A percentile compares a stretch with the other conserved stretches of the same genome.
Conservation (phyloP, 805 yeast species). For the Saccharomycopsis schoenii region DNA sequence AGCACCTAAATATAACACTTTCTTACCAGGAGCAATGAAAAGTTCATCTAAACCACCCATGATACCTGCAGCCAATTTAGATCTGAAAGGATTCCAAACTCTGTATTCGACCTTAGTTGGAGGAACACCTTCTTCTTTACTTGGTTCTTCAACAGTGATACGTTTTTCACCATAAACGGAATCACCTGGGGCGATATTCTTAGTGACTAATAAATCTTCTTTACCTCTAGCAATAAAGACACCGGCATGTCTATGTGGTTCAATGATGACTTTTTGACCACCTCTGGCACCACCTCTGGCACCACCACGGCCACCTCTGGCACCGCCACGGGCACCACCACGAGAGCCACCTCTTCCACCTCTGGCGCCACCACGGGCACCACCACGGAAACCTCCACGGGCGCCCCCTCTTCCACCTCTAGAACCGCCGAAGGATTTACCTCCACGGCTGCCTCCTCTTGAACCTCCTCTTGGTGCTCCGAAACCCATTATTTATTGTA, state of each 20-base stretch:
- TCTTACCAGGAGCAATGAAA: slow-evolving; percentile 96
- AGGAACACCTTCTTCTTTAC: slow-evolving; percentile 77
- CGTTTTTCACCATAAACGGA: slow-evolving; percentile 98
- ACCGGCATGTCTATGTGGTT: slow-evolving; percentile 98
- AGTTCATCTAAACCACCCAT: slow-evolving; percentile 99
- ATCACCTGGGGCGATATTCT: slow-evolving; percentile 97
- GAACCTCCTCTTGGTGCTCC: slow-evolving; percentile 32
- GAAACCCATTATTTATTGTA: slow-evolving; percentile 11
- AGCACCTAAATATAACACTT: slow-evolving; percentile 96
- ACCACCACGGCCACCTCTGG: slow-evolving; percentile 56
- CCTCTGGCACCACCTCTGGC: slow-evolving; percentile 76
- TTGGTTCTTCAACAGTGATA: slow-evolving; percentile 86
- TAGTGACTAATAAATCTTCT: slow-evolving; percentile 95
- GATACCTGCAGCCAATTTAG: slow-evolving; percentile 99
- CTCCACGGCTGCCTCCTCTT: slow-evolving; percentile 27
- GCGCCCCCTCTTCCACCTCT: slow-evolving; percentile 49
- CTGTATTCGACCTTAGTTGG: slow-evolving; percentile 96
- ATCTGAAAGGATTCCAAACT: slow-evolving; percentile 99
- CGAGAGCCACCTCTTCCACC: slow-evolving; percentile 34
- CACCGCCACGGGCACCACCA: slow-evolving; percentile 41
- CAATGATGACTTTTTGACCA: slow-evolving; percentile 94
- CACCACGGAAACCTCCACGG: slow-evolving; percentile 23
- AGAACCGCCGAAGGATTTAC: slow-evolving; percentile 22
- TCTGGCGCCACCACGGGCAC: slow-evolving; percentile 40
- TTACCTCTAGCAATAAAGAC: slow-evolving; percentile 99